Evolutionary conservation across 305 asterid genomes (phyloP), one percentile per base, ranked within the genome.

Genomic region (Coffea humblotiana): DNA sequence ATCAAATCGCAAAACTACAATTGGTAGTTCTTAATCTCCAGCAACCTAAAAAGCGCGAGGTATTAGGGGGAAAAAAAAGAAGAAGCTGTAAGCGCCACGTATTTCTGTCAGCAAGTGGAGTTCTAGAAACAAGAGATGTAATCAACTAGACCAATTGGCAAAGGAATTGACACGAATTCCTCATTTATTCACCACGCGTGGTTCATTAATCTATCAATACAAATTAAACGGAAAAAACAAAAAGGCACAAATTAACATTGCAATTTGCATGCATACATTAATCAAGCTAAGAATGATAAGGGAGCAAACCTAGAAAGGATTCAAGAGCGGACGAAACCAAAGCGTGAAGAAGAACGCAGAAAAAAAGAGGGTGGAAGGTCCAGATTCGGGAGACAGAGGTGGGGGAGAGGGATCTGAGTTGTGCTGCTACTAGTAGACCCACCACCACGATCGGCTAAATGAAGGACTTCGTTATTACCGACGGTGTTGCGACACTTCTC

Each of bases 331-430:
- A 49, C 3, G 74, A 45, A 63, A 27, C 1, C 63, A 75, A 15
- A 75, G 43, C 61, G 23, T 8, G 43, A 40, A 25, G 4, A 73
- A 25, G 52, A 75, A 71, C 72, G 80, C 47, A 56, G 32, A 32
- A 32, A 80, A 78, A 84, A 79, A 47, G 37, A 8, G 78, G 69
- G 45, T 21, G 27, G 65, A 8, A 81, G 76, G 40, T 81, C 80
- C 78, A 78, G 84, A 83, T 75, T 78, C 54, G 56, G 48, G 63
- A 29, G 63, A 49, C 23, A 77, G 21, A 37, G 82, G 78, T 76
- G 80, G 77, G 80, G 77, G 81, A 78, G 43, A 65, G 74, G 75
- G 87, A 87, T 82, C 89, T 79, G 85, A 82, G 77, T 27, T 2
- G 0, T 58, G 27, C 8, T 51, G 13, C 2, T 40, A 3, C 29